Percentiles rank a stretch among this genome's conserved stretches.
These are phyloP conservation scores for Astrothelium macrocarpum DNA, from an alignment of 495 filamentous ascomycete genomes.

Conservation along the genomic window DNA sequence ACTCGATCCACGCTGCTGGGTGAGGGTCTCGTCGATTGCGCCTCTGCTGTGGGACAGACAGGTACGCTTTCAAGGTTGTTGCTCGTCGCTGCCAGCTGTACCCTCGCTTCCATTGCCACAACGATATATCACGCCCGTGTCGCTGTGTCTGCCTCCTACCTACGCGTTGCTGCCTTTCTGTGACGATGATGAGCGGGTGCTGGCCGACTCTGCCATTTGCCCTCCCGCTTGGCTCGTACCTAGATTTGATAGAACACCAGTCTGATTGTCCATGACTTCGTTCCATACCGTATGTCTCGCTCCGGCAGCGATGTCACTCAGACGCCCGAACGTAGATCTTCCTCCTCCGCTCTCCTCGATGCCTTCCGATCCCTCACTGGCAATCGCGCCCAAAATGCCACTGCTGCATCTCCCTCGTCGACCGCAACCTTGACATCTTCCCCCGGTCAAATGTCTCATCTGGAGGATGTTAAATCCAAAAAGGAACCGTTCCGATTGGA, in stretches of 20 bases:
- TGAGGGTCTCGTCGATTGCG: not conserved
- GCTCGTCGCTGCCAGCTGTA: not conserved
- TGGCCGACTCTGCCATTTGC: not conserved
- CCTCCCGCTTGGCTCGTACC: not conserved
- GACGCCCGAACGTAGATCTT: constrained; percentile 22
- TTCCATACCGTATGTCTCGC: constrained; percentile 21
- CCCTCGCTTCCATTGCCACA: not conserved
- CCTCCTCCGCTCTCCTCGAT: constrained; percentile 20
- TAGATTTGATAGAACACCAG: not conserved
- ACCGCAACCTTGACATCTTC: not conserved
- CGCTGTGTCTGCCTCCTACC: not conserved
- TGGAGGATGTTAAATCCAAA: not conserved
- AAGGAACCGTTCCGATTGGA: not conserved
- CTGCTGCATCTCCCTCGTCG: constrained; percentile 13
- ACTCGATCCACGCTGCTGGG: not conserved
- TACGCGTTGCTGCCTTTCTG: not conserved
- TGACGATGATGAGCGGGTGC: not conserved
- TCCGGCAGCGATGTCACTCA: constrained; percentile 16
- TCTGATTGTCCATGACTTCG: not conserved
- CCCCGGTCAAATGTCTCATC: not conserved
- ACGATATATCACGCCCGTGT: not conserved
- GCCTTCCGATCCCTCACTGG: constrained; percentile 23
- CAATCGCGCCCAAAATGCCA: constrained; percentile 15
- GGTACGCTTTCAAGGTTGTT: not conserved
- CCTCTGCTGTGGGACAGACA: not conserved